Base-by-base conservation (phyloP, 192 early-diverging fungal species). In the Kickxella alabastrina region DNA sequence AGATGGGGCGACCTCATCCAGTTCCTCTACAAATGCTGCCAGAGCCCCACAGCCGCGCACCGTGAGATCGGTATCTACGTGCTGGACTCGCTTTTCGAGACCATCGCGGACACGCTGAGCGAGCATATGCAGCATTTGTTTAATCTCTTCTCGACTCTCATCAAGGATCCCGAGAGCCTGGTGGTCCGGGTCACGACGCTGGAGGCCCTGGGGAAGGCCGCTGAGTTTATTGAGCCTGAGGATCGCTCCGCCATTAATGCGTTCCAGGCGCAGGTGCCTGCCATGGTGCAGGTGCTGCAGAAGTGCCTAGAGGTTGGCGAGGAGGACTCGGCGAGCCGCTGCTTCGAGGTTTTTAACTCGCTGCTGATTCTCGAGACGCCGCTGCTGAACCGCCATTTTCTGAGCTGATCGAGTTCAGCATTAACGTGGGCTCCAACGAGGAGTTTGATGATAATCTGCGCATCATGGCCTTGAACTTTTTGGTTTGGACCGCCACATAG, bases 311-410 rank as follows among this genome's bases (percentile, higher is more conserved):
- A 64, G 32, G 70, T 77, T 3, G 74, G 69, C 26, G 88, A 96
- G 53, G 90, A 91, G 61, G 86, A 89, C 15, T 83, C 71, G 38
- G 84, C 86, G 12, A 78, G 77, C 24, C 80, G 86, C 51, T 87
- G 90, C 49, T 92, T 93, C 57, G 92, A 92, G 57, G 87, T 95
- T 12, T 87, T 95, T 68, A 88, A 92, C 69, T 76, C 75, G 14
- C 73, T 95, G 44, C 74, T 95, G 22, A 67, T 87, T 51, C 73
- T 90, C 48, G 92, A 95, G 58, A 61, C 85, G 14, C 91, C 91
- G 37, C 62, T 95, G 25, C 66, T 95, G 22, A 85, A 84, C 31
- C 82, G 81, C 40, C 88, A 93, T 50, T 66, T 95, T 56, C 72
- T 34, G 82, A 91, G 42, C 77, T 95, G 41, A 80, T 95, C 39